Percentiles rank a stretch among this genome's conserved stretches.
Evolutionary conservation across 441 rosid species (phyloP).

Genomic region (Pelargonium citronellum): DNA sequence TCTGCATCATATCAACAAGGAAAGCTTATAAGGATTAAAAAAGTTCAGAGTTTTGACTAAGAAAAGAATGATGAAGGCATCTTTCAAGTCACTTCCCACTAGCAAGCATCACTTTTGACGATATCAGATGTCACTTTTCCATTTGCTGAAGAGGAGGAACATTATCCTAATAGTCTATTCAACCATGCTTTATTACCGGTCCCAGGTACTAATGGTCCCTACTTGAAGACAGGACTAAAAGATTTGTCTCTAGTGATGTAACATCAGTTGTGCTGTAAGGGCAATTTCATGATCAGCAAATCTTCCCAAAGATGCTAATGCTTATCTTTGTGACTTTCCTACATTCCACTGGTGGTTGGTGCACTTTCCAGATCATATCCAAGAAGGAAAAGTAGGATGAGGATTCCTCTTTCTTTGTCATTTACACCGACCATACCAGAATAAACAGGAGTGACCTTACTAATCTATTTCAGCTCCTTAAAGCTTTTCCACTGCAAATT

Average conservation of each 20-base stretch:
- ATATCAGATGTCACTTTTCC: constrained; percentile 21
- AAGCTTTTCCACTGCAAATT: too few relatives aligned
- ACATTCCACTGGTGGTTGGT: too few relatives aligned
- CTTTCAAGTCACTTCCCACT: constrained; percentile 21
- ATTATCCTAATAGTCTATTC: constrained; percentile 20
- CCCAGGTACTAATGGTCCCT: constrained; percentile 22
- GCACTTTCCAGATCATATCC: too few relatives aligned
- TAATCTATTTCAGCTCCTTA: too few relatives aligned
- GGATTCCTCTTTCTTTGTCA: too few relatives aligned
- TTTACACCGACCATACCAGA: too few relatives aligned
- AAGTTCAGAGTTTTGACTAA: too few relatives aligned
- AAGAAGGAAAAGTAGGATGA: too few relatives aligned
- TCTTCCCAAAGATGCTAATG: constrained; percentile 17
- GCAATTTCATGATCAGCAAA: constrained; percentile 17
- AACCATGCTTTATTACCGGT: constrained; percentile 22
- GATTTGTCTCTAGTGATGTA: constrained; percentile 21
- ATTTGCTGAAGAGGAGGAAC: constrained; percentile 21
- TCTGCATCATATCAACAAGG: constrained; percentile 11
- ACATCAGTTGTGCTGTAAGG: constrained; percentile 13
- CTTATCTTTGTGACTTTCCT: neutral
- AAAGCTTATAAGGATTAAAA: constrained; percentile 12
- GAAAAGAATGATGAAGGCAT: constrained; percentile 16
- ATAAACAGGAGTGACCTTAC: too few relatives aligned
- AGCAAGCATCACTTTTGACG: constrained; percentile 10
- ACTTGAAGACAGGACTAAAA: constrained; percentile 14